Evolutionary conservation across 1,139 yeast species (phyloP), one percentile per base, ranked within the genome.

Genomic region (Diutina siamensis): DNA sequence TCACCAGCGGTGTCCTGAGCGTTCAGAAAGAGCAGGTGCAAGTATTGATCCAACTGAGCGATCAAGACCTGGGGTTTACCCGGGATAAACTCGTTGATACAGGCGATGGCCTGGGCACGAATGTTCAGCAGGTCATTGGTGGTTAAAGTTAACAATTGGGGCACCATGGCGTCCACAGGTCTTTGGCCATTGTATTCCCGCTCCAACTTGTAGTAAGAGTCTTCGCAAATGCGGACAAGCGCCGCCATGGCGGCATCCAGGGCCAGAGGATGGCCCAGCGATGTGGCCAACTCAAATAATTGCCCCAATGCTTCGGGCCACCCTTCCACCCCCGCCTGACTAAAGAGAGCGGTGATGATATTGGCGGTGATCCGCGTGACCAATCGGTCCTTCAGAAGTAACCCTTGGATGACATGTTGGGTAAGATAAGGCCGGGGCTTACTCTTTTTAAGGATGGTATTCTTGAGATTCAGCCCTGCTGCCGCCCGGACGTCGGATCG

Each of bases 291-390:
- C 47, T 74, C 75, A 54, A 88, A 61, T 46, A 92, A 69, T 52
- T 77, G 80, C 1, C 84, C 80, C 31, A 92, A 65, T 21, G 83
- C 72, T 41, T 75, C 76, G 2, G 94, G 88, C 95, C 95, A 87
- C 28, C 72, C 70, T 31, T 67, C 62, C 40, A 85, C 69, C 1
- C 95, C 94, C 44, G 78, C 76, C n/a, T 77, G 68, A 8, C 83
- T 71, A 54, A 89, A 83, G 38, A 92, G 64, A 0, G 95, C 74
- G 1, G 97, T 85, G 46, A 92, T 80, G 46, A 88, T 95, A 57
- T 82, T 89, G 42, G 97, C 96, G 13, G 96, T 81, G 50, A 89
- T 86, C 57, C 85, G 87, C 51, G 95, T 74, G 22, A 89, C 85
- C 56, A 85, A 65, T 18, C 67, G 60, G 50, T 78, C 78, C 1